Base-by-base conservation (phyloP, 306 rosid species). In the Vicia sativa region DNA sequence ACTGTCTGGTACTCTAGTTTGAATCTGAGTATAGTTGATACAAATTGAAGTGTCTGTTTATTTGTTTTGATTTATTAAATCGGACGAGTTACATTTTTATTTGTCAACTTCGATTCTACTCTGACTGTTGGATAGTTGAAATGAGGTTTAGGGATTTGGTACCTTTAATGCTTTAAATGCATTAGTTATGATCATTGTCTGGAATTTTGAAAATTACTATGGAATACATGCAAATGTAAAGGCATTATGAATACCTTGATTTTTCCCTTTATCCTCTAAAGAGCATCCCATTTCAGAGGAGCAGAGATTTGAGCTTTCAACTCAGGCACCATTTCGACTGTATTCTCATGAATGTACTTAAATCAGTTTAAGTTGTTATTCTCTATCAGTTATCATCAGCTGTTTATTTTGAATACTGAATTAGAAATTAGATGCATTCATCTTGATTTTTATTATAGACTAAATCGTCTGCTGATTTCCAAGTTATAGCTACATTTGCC, bases 1-100 rank as follows among this genome's bases (percentile, higher is more conserved):
- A 62, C 45, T 68, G 26, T 56, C 59, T 71, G 29, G 48, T 41
- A 65, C 48, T 58, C 69, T 59, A 11, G 52, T 77, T 71, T 65
- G 70, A 48, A 18, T 46, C 7, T 41, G 60, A 59, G 60, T 39
- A 16, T 78, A 18, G 57, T 61, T 37, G 52, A 57, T 65, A 53
- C 64, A 65, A 58, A 57, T 48, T 42, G 35, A 62, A 23, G 21
- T 48, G 29, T 62, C 65, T 26, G 62, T 39, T 56, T 70, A 31
- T 25, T 41, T 72, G 56, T 68, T 9, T 58, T 68, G 62, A 50
- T 45, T 68, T 43, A 29, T 43, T 42, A 10, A 60, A 37, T 48
- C 69, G 70, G 46, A 13, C 11, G 26, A 39, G 35, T 60, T 68
- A 26, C 46, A 31, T 68, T 52, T 55, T 62, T 68, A 11, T 55